A percentile compares a stretch with the other conserved stretches of the same genome.
Conservation (phyloP, 1,139 yeast species). For the Saccharomyces pastorianus region DNA sequence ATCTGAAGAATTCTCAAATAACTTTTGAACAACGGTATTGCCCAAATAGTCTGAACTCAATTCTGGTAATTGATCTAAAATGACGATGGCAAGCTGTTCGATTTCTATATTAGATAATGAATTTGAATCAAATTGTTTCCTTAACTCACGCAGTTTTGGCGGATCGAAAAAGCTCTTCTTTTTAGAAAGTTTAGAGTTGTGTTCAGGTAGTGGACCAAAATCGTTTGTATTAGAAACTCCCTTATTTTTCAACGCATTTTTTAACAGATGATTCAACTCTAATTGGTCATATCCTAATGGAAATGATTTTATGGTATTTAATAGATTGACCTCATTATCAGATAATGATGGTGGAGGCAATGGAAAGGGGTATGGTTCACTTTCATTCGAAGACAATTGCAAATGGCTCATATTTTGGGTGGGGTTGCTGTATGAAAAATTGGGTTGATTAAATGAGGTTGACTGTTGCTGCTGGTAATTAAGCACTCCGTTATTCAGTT, state of each 20-base stretch:
- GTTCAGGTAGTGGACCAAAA: conserved; percentile 64
- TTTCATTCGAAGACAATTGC: conserved; percentile 13
- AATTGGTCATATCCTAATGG: conserved; percentile 15
- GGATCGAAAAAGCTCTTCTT: not conserved
- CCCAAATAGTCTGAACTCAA: conserved; percentile 86
- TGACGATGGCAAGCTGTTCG: conserved; percentile 71
- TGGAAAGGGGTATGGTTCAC: conserved; percentile 25
- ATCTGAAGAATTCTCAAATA: conserved; percentile 63
- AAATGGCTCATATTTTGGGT: conserved; percentile 5
- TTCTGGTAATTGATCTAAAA: conserved; percentile 82
- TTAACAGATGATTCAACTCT: conserved; percentile 29
- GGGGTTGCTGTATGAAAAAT: not conserved
- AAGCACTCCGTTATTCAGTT: conserved; percentile 21
- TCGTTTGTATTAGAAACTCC: conserved; percentile 34
- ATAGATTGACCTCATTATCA: conserved; percentile 12
- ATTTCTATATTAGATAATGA: conserved; percentile 42
- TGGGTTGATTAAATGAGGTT: conserved; percentile 12
- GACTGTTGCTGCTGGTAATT: conserved; percentile 18
- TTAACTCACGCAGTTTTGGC: conserved; percentile 56
- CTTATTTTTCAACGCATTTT: conserved; percentile 32
- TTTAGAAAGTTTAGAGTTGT: conserved; percentile 19
- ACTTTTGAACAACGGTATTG: conserved; percentile 84
- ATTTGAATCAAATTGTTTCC: conserved; percentile 43
- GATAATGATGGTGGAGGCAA: conserved; percentile 21
- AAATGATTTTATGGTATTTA: conserved; percentile 21